Conservation (phyloP, 805 yeast species). For the Wickerhamiella nectarea region DNA sequence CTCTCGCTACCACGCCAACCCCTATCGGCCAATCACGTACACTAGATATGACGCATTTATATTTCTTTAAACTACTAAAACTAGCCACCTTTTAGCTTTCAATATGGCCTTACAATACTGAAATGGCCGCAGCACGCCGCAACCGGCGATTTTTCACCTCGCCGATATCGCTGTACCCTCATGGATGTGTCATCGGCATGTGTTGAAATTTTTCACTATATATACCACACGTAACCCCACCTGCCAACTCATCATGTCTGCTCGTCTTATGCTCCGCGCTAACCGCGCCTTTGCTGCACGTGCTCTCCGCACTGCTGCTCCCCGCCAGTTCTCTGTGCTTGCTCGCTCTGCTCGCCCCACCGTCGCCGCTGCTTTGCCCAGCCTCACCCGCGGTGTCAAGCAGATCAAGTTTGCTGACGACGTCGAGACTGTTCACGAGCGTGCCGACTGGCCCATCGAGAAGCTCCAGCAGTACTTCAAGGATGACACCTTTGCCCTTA, state of each 20-base stretch:
- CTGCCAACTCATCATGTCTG: constrained; percentile 15
- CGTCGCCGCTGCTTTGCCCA: constrained; percentile 33
- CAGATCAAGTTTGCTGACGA: constrained; percentile 90
- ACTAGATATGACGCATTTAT: background rate
- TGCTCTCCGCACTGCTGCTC: constrained; percentile 36
- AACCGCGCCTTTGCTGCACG: constrained; percentile 28
- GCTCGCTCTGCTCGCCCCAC: constrained; percentile 28
- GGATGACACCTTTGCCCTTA: constrained; percentile 91
- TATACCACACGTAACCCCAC: background rate
- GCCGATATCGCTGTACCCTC: constrained; percentile 9
- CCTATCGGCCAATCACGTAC: background rate
- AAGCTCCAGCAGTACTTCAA: constrained; percentile 92
- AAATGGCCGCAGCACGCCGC: background rate
- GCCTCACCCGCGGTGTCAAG: constrained; percentile 79
- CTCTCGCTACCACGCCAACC: background rate
- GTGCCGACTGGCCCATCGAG: constrained; percentile 99
- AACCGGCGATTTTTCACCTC: background rate
- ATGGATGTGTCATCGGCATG: background rate
- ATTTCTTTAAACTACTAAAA: too few species aligned
- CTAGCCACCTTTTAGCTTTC: too few species aligned
- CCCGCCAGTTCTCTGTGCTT: constrained; percentile 49
- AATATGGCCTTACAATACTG: too few species aligned
- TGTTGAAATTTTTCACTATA: constrained; percentile 4
- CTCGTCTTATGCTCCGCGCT: constrained; percentile 22
- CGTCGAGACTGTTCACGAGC: constrained; percentile 91